phyloP scores from a whole-genome alignment of 1,284 basidiomycete genomes.

The Ceratorhiza oryzae-sativae region DNA sequence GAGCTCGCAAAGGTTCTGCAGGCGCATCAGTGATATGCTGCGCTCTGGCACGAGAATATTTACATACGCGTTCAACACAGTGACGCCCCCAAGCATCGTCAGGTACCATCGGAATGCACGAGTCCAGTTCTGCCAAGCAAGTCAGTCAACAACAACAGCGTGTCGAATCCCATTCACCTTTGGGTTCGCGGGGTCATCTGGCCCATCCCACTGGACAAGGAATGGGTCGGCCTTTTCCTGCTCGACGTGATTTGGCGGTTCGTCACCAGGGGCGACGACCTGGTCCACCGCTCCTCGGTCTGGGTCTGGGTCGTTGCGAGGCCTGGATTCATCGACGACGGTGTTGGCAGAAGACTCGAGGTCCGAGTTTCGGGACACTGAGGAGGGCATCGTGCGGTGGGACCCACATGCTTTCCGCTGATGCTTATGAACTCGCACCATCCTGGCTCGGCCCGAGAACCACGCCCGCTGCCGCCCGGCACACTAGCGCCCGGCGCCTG shows the following conservation, averaged over 20 bases:
- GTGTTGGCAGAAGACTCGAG: constrained; percentile 26
- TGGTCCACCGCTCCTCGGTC: constrained; percentile 16
- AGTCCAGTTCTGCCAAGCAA: constrained; percentile 62
- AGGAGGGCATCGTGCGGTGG: constrained; percentile 19
- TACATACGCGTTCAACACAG: constrained; percentile 72
- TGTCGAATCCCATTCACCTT: constrained; percentile 47
- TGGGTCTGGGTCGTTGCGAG: not conserved
- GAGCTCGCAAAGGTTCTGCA: constrained; percentile 68
- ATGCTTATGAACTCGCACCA: not conserved
- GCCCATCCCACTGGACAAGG: constrained; percentile 52
- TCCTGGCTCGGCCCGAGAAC: constrained; percentile 12
- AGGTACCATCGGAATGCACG: constrained; percentile 66
- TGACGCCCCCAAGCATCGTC: constrained; percentile 63
- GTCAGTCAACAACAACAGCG: not conserved
- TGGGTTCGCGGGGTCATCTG: constrained; percentile 56
- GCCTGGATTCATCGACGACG: constrained; percentile 20
- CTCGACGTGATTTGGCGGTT: constrained; percentile 31
- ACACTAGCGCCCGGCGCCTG: constrained; percentile 3
- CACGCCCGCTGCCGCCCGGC: not conserved
- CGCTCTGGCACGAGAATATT: constrained; percentile 8
- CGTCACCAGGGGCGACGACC: constrained; percentile 41
- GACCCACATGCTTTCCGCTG: not conserved
- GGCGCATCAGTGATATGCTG: constrained; percentile 38
- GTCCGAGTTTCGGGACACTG: constrained; percentile 28
- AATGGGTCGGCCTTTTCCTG: constrained; percentile 49